A percentile compares a stretch with the other conserved stretches of the same genome.
Evolutionary conservation across 106 monocot species (phyloP).

Genomic region (Xerophyta viscosa): DNA sequence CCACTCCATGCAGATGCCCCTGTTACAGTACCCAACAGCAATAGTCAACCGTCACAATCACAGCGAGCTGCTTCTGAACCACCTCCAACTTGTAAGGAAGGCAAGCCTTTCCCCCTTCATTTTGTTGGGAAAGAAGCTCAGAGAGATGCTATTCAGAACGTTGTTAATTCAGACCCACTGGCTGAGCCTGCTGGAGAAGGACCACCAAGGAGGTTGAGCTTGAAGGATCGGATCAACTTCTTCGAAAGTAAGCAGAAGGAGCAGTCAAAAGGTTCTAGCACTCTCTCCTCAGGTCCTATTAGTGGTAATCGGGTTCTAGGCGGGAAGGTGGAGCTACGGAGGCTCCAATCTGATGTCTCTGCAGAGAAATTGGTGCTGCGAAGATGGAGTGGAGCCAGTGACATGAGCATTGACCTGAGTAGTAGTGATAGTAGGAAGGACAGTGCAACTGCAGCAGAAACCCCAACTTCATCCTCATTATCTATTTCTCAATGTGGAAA

Average conservation of each 20-base stretch:
- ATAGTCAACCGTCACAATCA: neutral
- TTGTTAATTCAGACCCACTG: slow-evolving; percentile 10
- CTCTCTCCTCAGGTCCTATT: slow-evolving; percentile 9
- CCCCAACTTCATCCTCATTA: slow-evolving; percentile 50
- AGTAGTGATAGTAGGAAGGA: slow-evolving; percentile 43
- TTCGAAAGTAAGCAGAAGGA: slow-evolving; percentile 92
- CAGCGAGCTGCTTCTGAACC: slow-evolving; percentile 9
- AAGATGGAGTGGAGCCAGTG: slow-evolving; percentile 96
- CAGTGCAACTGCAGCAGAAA: slow-evolving; percentile 22
- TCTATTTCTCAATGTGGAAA: slow-evolving; percentile 22
- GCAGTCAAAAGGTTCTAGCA: slow-evolving; percentile 22
- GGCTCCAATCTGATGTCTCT: slow-evolving; percentile 68
- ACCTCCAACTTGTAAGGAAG: slow-evolving; percentile 9
- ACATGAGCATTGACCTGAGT: slow-evolving; percentile 85
- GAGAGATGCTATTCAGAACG: slow-evolving; percentile 13
- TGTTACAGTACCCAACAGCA: neutral
- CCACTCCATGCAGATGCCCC: neutral
- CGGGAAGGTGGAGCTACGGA: slow-evolving; percentile 57
- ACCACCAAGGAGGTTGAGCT: slow-evolving; percentile 56
- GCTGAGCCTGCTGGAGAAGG: slow-evolving; percentile 14
- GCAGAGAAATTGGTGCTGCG: slow-evolving; percentile 73
- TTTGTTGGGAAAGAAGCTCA: slow-evolving; percentile 10
- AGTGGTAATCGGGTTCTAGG: slow-evolving; percentile 19
- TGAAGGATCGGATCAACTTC: slow-evolving; percentile 91
- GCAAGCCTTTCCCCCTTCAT: slow-evolving; percentile 10